These are phyloP conservation scores for Bassia scoparia DNA, from an alignment of 148 eudicot genomes.

Conservation along the genomic window DNA sequence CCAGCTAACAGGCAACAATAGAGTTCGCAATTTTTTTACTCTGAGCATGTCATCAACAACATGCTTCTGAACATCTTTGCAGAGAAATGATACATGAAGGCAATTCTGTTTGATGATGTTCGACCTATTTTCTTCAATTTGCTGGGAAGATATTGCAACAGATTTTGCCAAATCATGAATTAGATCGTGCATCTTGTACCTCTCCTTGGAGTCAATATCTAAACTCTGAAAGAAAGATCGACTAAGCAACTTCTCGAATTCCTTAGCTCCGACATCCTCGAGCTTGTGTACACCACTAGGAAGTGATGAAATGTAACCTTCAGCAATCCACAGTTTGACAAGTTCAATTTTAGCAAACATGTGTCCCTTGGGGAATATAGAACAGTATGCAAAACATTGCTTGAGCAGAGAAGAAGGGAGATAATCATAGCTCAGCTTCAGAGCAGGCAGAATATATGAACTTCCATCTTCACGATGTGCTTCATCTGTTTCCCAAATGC, in stretches of 20 bases:
- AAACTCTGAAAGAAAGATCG: conserved; percentile 32
- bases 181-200: conserved; percentile 35
- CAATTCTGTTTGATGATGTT: not conserved
- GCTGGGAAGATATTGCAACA: conserved; percentile 19
- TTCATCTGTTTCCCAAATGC: not conserved
- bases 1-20: conserved; percentile 11
- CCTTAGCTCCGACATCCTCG: conserved; percentile 20
- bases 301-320: conserved; percentile 14
- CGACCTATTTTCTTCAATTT: conserved; percentile 11
- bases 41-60: conserved; percentile 8
- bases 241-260: conserved; percentile 22
- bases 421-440: not conserved
- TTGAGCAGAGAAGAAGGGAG: conserved; percentile 1
- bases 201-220: conserved; percentile 20
- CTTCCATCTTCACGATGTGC: not conserved
- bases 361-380: conserved; percentile 31
- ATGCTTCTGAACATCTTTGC: conserved; percentile 23
- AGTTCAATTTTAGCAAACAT: conserved; percentile 27
- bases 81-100: conserved; percentile 24
- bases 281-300: conserved; percentile 4
- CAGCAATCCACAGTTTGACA: conserved; percentile 30
- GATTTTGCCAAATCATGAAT: conserved; percentile 33
- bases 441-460: not conserved
- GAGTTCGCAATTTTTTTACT: conserved; percentile 24
- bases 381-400: conserved; percentile 24